Conservation (phyloP, 116 monocot species). For the Papilionanthe hybrid region DNA sequence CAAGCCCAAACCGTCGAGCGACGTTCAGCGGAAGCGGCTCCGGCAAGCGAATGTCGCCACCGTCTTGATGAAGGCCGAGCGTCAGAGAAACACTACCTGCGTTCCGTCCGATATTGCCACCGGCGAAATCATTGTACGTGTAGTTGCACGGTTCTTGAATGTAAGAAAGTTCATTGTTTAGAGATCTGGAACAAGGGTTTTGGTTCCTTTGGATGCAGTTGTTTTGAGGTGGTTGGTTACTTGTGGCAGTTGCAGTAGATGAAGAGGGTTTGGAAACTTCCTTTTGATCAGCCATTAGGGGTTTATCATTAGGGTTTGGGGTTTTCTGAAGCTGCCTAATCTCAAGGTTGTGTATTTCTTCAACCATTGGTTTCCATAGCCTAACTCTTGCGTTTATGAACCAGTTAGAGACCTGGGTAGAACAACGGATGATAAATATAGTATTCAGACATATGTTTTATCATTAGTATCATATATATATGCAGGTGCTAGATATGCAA, state of each 20-base stretch:
- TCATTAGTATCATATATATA: no score
- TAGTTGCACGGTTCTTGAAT: constrained; percentile 33
- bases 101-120: constrained; percentile 14
- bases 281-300: neutral
- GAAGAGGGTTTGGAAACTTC: constrained; percentile 23
- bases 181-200: constrained; percentile 18
- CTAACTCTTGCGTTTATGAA: constrained; percentile 93
- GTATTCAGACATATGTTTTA: neutral
- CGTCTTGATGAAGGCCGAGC: constrained; percentile 79
- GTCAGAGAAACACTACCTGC: constrained; percentile 56
- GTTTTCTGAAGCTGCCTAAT: constrained; percentile 39
- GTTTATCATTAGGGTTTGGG: neutral
- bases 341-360: constrained; percentile 85
- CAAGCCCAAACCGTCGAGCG: constrained; percentile 53
- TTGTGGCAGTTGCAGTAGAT: constrained; percentile 25
- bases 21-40: constrained; percentile 19
- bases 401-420: constrained; percentile 80
- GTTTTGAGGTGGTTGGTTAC: neutral
- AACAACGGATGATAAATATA: neutral
- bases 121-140: constrained; percentile 15
- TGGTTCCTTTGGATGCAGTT: constrained; percentile 4
- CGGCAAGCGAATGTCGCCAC: constrained; percentile 25
- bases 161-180: constrained; percentile 21
- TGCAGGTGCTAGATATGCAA: no score
- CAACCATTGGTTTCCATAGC: constrained; percentile 95